phyloP scores from a whole-genome alignment of 2,329 filamentous ascomycete species.

The Pseudocercospora fuligena region DNA sequence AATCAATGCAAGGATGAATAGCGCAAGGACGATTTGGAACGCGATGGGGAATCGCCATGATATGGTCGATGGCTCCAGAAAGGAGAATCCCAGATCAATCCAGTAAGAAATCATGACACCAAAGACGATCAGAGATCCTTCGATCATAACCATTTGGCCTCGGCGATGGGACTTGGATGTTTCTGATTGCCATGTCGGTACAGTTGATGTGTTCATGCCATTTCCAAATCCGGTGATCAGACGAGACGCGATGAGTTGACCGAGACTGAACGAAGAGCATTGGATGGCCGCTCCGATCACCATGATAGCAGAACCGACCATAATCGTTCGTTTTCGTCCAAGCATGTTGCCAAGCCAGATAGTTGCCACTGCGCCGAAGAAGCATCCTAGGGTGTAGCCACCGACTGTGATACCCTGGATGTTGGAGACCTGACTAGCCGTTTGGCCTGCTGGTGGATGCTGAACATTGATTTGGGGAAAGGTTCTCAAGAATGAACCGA shows the following conservation, averaged over 20 bases:
- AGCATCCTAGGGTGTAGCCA: constrained; percentile 21
- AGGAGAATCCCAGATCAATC: constrained; percentile 53
- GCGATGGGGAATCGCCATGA: constrained; percentile 61
- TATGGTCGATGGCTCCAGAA: constrained; percentile 47
- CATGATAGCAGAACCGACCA: constrained; percentile 64
- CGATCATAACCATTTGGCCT: constrained; percentile 91
- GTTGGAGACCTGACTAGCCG: constrained; percentile 40
- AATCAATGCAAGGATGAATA: constrained; percentile 56
- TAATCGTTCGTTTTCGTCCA: constrained; percentile 62
- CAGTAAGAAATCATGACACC: constrained; percentile 58
- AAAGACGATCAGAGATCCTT: constrained; percentile 74
- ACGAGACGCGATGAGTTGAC: constrained; percentile 53
- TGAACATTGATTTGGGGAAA: constrained; percentile 44
- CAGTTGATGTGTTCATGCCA: constrained; percentile 45
- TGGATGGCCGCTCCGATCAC: constrained; percentile 65
- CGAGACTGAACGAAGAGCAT: constrained; percentile 53
- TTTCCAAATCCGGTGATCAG: constrained; percentile 56
- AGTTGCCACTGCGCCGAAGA: constrained; percentile 35
- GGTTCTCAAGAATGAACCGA: constrained; percentile 44
- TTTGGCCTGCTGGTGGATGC: constrained; percentile 31
- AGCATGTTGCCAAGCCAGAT: constrained; percentile 62
- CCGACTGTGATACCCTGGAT: constrained; percentile 22
- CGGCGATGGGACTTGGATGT: constrained; percentile 88
- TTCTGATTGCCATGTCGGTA: constrained; percentile 55
- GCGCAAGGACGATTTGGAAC: constrained; percentile 62